A percentile compares a stretch with the other conserved stretches of the same genome.
Conservation (phyloP, 2,329 filamentous ascomycete genomes). For the Sordariomycetes sp. region DNA sequence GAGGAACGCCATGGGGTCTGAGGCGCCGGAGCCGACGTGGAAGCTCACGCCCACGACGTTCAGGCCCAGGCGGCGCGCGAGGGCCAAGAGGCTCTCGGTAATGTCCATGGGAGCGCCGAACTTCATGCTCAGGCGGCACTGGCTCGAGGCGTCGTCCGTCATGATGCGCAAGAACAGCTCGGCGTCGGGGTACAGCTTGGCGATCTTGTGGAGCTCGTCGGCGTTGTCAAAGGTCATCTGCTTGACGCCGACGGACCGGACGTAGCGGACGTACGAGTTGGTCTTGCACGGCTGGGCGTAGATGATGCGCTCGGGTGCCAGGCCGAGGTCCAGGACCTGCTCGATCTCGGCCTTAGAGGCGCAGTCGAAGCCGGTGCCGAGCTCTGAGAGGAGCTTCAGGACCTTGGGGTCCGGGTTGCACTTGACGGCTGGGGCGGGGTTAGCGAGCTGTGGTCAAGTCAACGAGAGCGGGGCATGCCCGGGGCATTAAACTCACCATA, state of each 20-base stretch:
- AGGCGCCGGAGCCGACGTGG: conserved; percentile 92
- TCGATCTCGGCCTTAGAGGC: conserved; percentile 97
- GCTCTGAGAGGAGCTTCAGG: conserved; percentile 69
- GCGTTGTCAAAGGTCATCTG: conserved; percentile 99
- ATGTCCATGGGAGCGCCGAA: conserved; percentile 85
- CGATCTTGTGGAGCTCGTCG: conserved; percentile 96
- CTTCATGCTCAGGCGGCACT: conserved; percentile 94
- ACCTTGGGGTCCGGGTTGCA: conserved; percentile 93
- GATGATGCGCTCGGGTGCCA: conserved; percentile 85
- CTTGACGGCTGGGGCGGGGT: conserved; percentile 61
- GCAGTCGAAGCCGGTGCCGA: conserved; percentile 95
- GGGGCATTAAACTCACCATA: conserved; percentile 51
- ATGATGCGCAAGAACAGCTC: conserved; percentile 90
- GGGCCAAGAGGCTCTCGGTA: conserved; percentile 60
- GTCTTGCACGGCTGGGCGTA: conserved; percentile 99
- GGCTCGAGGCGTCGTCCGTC: conserved; percentile 87
- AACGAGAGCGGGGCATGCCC: neutral
- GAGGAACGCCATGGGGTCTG: conserved; percentile 81
- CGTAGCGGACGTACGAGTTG: conserved; percentile 91
- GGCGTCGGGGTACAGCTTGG: conserved; percentile 76
- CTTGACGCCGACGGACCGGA: conserved; percentile 71
- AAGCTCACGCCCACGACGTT: conserved; percentile 95
- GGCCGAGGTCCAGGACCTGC: conserved; percentile 69
- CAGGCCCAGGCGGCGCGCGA: conserved; percentile 71
- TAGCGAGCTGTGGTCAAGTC: neutral